Evolutionary conservation across 2,329 filamentous ascomycete species (phyloP).

Genomic region (Arthrobotrys sinensis): DNA sequence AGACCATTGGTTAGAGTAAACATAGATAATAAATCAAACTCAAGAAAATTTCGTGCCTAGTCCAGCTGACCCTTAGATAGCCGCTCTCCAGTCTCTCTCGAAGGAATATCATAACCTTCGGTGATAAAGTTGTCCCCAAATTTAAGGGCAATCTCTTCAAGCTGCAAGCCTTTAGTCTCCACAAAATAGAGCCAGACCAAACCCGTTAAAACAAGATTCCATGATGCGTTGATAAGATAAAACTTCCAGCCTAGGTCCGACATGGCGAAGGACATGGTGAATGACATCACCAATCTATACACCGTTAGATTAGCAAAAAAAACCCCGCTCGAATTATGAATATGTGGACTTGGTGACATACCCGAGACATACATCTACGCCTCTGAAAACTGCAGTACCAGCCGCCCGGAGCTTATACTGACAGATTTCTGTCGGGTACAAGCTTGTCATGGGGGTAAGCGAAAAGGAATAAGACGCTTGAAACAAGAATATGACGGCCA

Average conservation of each 20-base stretch:
- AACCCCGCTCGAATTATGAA: neutral
- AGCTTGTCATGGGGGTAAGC: constrained; percentile 66
- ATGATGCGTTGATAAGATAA: constrained; percentile 65
- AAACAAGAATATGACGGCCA: constrained; percentile 67
- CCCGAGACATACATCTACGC: constrained; percentile 65
- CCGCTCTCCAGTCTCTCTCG: neutral
- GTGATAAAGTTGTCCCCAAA: constrained; percentile 63
- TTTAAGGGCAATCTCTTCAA: constrained; percentile 65
- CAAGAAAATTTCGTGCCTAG: neutral
- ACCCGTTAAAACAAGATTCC: constrained; percentile 64
- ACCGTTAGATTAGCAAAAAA: neutral
- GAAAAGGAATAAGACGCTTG: constrained; percentile 66
- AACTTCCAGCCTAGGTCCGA: constrained; percentile 66
- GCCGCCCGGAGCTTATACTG: constrained; percentile 66
- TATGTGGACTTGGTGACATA: constrained; percentile 51
- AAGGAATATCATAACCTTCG: constrained; percentile 25
- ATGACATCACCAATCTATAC: constrained; percentile 64
- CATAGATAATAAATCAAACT: neutral
- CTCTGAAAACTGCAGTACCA: constrained; percentile 65
- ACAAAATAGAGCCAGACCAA: constrained; percentile 65
- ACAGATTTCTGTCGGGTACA: constrained; percentile 66
- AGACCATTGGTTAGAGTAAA: neutral
- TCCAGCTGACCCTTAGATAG: constrained; percentile 3
- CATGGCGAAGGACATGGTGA: constrained; percentile 65
- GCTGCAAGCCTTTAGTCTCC: constrained; percentile 65